Percentiles rank a stretch among this genome's conserved stretches.
Evolutionary conservation across 192 early-diverging fungal genomes (phyloP).

Genomic region (Blastocladiella britannica): DNA sequence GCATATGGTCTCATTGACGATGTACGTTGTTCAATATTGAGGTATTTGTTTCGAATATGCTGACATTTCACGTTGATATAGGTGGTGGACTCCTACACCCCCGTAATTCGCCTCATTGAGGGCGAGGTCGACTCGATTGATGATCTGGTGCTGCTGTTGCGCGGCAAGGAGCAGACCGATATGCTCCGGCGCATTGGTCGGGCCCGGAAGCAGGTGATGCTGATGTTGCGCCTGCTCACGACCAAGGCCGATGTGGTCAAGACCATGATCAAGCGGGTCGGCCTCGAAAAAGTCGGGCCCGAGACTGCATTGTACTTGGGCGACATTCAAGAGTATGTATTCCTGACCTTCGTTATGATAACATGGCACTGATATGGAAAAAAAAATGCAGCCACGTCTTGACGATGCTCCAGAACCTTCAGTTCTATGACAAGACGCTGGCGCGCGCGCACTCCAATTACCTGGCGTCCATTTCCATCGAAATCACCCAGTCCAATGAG

Average conservation of each 20-base stretch:
- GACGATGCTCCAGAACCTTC: slow-evolving; percentile 41
- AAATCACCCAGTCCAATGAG: slow-evolving; percentile 48
- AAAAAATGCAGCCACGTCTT: slow-evolving; percentile 32
- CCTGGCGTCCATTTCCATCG: slow-evolving; percentile 56
- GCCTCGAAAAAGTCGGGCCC: slow-evolving; percentile 9
- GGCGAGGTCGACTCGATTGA: slow-evolving; percentile 56
- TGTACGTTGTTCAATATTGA: too few species aligned
- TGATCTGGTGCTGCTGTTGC: slow-evolving; percentile 44
- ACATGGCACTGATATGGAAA: background rate
- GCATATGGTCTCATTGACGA: slow-evolving; percentile 56
- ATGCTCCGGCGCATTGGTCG: slow-evolving; percentile 55
- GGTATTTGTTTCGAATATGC: slow-evolving; percentile 48
- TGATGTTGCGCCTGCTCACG: slow-evolving; percentile 36
- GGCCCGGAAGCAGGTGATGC: slow-evolving; percentile 48
- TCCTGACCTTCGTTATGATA: too few species aligned
- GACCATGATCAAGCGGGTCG: slow-evolving; percentile 38
- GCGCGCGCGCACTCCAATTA: slow-evolving; percentile 57
- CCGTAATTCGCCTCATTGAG: slow-evolving; percentile 40
- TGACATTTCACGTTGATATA: slow-evolving; percentile 61
- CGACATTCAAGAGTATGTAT: slow-evolving; percentile 29
- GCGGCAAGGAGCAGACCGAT: slow-evolving; percentile 25
- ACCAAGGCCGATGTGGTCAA: slow-evolving; percentile 52
- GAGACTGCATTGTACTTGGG: slow-evolving; percentile 24
- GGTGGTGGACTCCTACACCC: slow-evolving; percentile 51
- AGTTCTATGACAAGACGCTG: slow-evolving; percentile 54